These are phyloP conservation scores for Eucalyptus sp. DNA, from an alignment of 345 rosid species.

Conservation along the genomic window DNA sequence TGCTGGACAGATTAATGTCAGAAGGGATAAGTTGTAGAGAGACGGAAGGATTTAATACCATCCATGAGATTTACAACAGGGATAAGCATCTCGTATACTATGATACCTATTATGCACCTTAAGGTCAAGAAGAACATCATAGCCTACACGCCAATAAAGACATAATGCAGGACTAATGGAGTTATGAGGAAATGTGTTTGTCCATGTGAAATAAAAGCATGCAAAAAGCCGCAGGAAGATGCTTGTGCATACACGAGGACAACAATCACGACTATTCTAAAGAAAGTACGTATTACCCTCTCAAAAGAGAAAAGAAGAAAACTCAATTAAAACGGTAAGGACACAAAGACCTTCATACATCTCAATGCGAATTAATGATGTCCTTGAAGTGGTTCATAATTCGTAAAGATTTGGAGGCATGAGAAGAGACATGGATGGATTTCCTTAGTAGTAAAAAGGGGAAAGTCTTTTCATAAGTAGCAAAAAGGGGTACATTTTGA, in stretches of 20 bases:
- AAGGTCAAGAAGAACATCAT: neutral
- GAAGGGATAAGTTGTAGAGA: neutral
- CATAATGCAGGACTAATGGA: neutral
- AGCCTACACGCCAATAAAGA: neutral
- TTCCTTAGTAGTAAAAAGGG: neutral
- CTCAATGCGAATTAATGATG: neutral
- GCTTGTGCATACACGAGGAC: neutral
- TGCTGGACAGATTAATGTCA: neutral
- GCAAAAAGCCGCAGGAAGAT: neutral
- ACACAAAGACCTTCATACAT: neutral
- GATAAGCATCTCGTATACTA: neutral
- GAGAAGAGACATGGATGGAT: neutral
- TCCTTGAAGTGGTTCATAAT: neutral
- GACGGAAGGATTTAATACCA: neutral
- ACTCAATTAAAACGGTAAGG: neutral
- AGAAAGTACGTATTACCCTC: neutral
- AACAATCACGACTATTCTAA: neutral
- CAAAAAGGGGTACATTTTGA: neutral
- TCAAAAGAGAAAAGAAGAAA: neutral
- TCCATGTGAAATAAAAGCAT: neutral
- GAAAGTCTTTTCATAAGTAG: neutral
- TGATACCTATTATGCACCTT: neutral
- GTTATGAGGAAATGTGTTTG: neutral
- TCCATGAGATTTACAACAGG: neutral
- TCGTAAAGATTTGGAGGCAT: neutral